These are phyloP conservation scores for Neckera pumila DNA, from an alignment of 225 moss, liverwort and hornwort genomes.

Conservation along the genomic window DNA sequence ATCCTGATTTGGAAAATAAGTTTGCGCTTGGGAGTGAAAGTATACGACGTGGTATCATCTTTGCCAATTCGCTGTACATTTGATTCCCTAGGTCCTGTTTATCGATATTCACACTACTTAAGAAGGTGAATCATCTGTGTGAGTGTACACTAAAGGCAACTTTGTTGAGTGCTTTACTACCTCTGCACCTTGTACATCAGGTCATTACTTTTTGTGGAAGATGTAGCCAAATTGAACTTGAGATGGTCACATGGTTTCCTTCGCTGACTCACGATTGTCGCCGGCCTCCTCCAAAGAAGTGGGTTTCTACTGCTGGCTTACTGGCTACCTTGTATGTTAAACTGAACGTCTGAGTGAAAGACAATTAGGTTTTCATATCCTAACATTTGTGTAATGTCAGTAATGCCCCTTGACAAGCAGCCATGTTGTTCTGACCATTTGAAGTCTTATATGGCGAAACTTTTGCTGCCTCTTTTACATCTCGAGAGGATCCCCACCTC, in stretches of 20 bases:
- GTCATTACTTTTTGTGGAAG: conserved; percentile 18
- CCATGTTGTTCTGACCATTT: not conserved
- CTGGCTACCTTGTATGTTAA: not conserved
- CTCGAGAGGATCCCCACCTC: not conserved
- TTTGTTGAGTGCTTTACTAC: conserved; percentile 22
- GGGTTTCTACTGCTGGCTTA: not conserved
- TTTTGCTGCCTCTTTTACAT: not conserved
- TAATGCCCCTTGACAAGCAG: not conserved
- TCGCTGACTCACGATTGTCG: not conserved
- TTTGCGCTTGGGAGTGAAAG: conserved; percentile 84
- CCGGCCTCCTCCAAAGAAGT: not conserved
- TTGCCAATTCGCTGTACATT: conserved; percentile 90
- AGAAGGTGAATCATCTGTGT: not conserved
- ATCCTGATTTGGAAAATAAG: conserved; percentile 80
- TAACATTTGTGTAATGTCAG: not conserved
- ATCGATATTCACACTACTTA: not conserved
- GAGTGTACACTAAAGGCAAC: conserved; percentile 16
- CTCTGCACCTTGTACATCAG: conserved; percentile 35
- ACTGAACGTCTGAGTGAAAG: not conserved
- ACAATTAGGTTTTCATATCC: not conserved
- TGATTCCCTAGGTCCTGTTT: conserved; percentile 8
- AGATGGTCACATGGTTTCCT: not conserved
- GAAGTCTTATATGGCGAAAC: not conserved
- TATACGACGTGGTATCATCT: conserved; percentile 90
- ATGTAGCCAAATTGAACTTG: not conserved